Conservation (phyloP, 805 yeast genomes). For the Lipomyces mesembrius region DNA sequence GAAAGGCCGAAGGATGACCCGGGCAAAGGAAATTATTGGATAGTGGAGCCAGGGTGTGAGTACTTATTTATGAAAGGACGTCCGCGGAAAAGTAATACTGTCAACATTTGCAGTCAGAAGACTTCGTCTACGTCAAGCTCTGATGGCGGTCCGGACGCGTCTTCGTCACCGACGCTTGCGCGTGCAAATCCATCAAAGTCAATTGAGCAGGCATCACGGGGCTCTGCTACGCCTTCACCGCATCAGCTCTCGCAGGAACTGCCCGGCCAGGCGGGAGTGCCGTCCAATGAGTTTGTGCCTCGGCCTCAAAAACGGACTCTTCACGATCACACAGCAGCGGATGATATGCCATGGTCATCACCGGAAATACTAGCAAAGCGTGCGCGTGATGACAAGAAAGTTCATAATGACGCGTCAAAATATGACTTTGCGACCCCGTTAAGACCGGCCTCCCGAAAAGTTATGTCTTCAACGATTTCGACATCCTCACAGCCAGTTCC, state of each 20-base stretch:
- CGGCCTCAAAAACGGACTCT: slow-evolving; percentile 7
- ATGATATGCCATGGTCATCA: slow-evolving; percentile 21
- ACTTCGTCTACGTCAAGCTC: neutral
- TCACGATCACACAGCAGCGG: neutral
- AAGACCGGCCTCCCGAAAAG: slow-evolving; percentile 29
- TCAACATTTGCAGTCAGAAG: neutral
- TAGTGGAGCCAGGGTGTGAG: slow-evolving; percentile 81
- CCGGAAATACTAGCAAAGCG: slow-evolving; percentile 32
- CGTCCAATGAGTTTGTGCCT: neutral
- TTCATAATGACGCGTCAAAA: neutral
- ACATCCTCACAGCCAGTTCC: slow-evolving; percentile 22
- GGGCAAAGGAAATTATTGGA: slow-evolving; percentile 86
- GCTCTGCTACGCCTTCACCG: slow-evolving; percentile 1
- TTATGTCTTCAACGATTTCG: slow-evolving; percentile 9
- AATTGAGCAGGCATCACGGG: neutral
- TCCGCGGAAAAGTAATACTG: slow-evolving; percentile 19
- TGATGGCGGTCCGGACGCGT: slow-evolving; percentile 5
- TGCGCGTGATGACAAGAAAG: slow-evolving; percentile 11
- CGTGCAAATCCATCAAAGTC: neutral
- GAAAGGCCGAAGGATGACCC: slow-evolving; percentile 73
- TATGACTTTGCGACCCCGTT: slow-evolving; percentile 32
- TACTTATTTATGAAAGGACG: slow-evolving; percentile 68
- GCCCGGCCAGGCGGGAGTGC: neutral
- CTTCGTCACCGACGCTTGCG: slow-evolving; percentile 5
- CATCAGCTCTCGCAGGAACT: neutral